Evolutionary conservation across 371 early-diverging fungal genomes (phyloP).

Genomic region (Mucor piriformis): DNA sequence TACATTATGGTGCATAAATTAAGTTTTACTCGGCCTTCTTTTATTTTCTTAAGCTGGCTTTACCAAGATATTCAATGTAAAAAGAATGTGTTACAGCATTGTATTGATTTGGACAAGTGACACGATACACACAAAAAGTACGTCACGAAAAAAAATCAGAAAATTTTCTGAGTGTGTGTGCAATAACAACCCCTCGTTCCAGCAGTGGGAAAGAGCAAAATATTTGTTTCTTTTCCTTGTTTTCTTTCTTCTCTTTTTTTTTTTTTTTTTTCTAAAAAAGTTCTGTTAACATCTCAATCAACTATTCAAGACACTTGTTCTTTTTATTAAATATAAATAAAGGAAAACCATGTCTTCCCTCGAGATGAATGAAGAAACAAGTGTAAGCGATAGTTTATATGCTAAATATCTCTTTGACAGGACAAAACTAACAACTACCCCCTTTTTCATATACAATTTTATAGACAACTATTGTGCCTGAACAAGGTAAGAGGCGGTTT

Average conservation of each 20-base stretch:
- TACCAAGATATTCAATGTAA: not conserved
- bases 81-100: not conserved
- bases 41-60: not conserved
- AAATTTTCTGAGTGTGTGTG: not conserved
- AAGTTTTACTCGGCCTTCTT: not conserved
- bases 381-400: not conserved
- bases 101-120: not conserved
- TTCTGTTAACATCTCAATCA: not conserved
- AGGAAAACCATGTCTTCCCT: not conserved
- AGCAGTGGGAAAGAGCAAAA: not conserved
- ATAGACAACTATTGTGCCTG: not conserved
- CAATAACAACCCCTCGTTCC: not conserved
- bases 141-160: slow-evolving; percentile 1
- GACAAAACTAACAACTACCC: not conserved
- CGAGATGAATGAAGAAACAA: slow-evolving; percentile 3
- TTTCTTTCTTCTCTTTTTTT: not conserved
- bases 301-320: not conserved
- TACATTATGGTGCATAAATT: not conserved
- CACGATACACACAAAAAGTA: slow-evolving; percentile 7
- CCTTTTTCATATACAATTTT: not conserved
- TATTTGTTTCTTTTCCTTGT: not conserved
- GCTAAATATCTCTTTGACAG: not conserved
- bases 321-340: not conserved
- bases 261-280: not conserved
- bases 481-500: slow-evolving; percentile 1